Conservation (phyloP, 1,139 yeast species). For the Magnusiomyces sp. region DNA sequence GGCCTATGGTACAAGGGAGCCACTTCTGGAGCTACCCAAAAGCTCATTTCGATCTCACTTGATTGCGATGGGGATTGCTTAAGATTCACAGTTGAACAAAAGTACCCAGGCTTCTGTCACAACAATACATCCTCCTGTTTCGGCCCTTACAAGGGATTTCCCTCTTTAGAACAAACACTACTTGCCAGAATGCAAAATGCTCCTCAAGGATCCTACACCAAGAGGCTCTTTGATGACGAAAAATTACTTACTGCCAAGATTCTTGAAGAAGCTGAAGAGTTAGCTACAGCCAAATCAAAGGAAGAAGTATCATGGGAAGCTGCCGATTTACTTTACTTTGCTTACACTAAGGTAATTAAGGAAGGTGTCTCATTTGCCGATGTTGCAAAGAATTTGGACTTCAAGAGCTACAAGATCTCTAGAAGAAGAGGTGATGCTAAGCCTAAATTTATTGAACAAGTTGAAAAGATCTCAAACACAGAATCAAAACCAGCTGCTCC, state of each 20-base stretch:
- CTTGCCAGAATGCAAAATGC: constrained; percentile 44
- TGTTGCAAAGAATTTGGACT: constrained; percentile 74
- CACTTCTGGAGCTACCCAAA: constrained; percentile 90
- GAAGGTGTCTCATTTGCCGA: constrained; percentile 73
- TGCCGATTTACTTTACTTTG: constrained; percentile 89
- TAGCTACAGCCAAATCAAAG: constrained; percentile 65
- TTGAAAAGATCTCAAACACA: constrained; percentile 20
- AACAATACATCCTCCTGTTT: constrained; percentile 74
- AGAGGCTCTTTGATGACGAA: constrained; percentile 73
- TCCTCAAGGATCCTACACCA: constrained; percentile 89
- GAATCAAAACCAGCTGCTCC: constrained; percentile 15
- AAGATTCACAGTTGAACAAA: constrained; percentile 74
- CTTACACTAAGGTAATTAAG: constrained; percentile 76
- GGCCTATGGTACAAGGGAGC: constrained; percentile 95
- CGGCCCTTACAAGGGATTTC: constrained; percentile 47
- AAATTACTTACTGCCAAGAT: constrained; percentile 73
- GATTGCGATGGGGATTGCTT: constrained; percentile 94
- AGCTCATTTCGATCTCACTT: constrained; percentile 50
- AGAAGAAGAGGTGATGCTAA: constrained; percentile 96
- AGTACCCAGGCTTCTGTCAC: constrained; percentile 90
- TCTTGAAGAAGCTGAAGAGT: constrained; percentile 93
- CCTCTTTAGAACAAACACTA: constrained; percentile 59
- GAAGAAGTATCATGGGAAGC: constrained; percentile 94
- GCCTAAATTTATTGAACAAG: constrained; percentile 47
- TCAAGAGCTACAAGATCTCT: constrained; percentile 72